Percentiles rank a stretch among this genome's conserved stretches.
Evolutionary conservation across 352 stramenopile species (phyloP).

Genomic region (Phytophthora ramorum): DNA sequence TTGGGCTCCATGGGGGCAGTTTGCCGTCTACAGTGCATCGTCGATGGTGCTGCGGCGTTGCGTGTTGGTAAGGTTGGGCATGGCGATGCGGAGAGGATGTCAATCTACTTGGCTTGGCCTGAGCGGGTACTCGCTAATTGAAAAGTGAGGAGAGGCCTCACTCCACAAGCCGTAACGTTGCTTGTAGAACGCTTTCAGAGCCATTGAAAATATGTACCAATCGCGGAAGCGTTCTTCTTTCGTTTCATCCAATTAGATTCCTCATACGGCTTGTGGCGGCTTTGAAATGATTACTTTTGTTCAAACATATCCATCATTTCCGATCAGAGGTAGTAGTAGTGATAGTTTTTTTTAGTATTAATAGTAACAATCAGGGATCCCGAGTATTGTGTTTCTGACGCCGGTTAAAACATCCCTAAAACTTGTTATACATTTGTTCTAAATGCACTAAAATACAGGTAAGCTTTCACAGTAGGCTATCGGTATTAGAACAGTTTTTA

Average conservation of each 20-base stretch:
- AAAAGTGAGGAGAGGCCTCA: not conserved
- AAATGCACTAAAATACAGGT: too few relatives aligned
- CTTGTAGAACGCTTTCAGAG: not conserved
- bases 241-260: not conserved
- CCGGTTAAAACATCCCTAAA: conserved; percentile 12
- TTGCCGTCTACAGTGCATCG: not conserved
- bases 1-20: not conserved
- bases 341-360: too few relatives aligned
- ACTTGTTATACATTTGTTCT: conserved; percentile 4
- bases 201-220: not conserved
- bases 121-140: not conserved
- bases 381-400: too few relatives aligned
- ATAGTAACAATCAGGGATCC: too few relatives aligned
- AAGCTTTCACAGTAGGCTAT: too few relatives aligned
- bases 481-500: too few relatives aligned
- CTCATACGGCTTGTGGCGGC: not conserved
- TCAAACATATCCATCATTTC: not conserved
- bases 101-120: not conserved
- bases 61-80: not conserved
- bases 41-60: not conserved
- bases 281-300: not conserved
- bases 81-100: not conserved
- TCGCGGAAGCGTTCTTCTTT: not conserved
- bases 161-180: too few relatives aligned
- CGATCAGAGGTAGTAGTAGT: conserved; percentile 5